Base-by-base conservation (phyloP, 208 protist genomes). In the Trypanosoma theileri region DNA sequence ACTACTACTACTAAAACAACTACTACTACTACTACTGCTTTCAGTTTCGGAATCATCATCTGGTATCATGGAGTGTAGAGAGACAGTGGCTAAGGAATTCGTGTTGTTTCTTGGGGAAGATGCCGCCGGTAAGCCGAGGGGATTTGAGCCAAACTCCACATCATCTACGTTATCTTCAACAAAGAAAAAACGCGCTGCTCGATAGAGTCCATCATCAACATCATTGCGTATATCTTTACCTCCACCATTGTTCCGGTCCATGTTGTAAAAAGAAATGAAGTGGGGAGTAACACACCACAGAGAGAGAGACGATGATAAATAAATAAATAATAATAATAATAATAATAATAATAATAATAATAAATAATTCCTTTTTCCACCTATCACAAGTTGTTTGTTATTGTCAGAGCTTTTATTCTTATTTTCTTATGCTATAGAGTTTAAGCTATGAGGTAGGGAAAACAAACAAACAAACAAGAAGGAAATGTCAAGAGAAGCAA, bases 31-130 rank as follows among this genome's bases (percentile, higher is more conserved):
- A 9, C 24, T 41, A 19, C 46, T 59, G 19, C 54, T 61, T 52
- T 61, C 64, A 69, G 53, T 69, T 24, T 61, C 52, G 31, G 54
- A 48, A 9, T 61, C 53, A 31, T 52, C 44, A 13, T 59, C 51
- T 11, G 51, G 64, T 4, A 69, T 19, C 64, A 69, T 61, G 10
- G 64, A 61, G 24, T 11, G 44, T 0, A 54, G 19, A 12, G 21
- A 40, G 17, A 44, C 22, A 8, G 48, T 14, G 6, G 0, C n/a
- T 54, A 22, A 40, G 16, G 26, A 45, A n/a, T 42, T 65, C 19
- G 22, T 17, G 3, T 40, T 17, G 14, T 13, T 41, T 26, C 35
- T 58, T 3, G 42, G 3, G 2, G 17, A 52, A 16, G 50, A 24
- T 26, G 11, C 61, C 42, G 26, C 26, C n/a, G 21, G 26, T 17